These are phyloP conservation scores for Hemisphaericaspora nanyangensis DNA, from an alignment of 805 yeast genomes.

Conservation along the genomic window DNA sequence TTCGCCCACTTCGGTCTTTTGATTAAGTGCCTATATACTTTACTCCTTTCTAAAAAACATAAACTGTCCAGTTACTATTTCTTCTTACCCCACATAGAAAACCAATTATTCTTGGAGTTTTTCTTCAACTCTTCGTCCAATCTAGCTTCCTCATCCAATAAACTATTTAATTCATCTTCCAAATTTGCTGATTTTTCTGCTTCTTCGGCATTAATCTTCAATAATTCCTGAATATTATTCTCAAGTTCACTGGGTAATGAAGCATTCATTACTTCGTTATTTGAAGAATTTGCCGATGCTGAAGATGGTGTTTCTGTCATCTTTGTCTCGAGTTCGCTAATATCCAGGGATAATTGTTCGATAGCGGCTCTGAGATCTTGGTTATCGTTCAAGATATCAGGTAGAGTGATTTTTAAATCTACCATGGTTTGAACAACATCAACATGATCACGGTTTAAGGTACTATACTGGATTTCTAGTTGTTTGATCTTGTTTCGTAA, in stretches of 20 bases:
- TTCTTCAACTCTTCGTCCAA: slow-evolving; percentile 20
- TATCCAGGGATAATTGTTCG: slow-evolving; percentile 20
- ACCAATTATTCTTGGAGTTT: slow-evolving; percentile 22
- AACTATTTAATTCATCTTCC: slow-evolving; percentile 31
- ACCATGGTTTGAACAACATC: slow-evolving; percentile 86
- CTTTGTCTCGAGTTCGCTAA: slow-evolving; percentile 42
- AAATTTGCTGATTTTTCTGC: slow-evolving; percentile 35
- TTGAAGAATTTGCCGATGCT: neutral
- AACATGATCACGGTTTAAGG: slow-evolving; percentile 77
- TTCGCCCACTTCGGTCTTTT: too few relatives aligned
- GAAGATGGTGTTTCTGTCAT: slow-evolving; percentile 3
- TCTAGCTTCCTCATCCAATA: slow-evolving; percentile 23
- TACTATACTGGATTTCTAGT: slow-evolving; percentile 64
- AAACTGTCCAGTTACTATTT: neutral
- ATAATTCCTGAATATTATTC: slow-evolving; percentile 29
- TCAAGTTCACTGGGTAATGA: slow-evolving; percentile 35
- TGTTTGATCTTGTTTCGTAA: slow-evolving; percentile 69
- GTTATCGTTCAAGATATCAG: slow-evolving; percentile 73
- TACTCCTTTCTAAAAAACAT: too few relatives aligned
- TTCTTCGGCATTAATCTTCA: slow-evolving; percentile 33
- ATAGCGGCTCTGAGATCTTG: slow-evolving; percentile 51
- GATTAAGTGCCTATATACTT: too few relatives aligned
- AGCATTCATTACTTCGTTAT: slow-evolving; percentile 1
- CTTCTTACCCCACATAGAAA: slow-evolving; percentile 10
- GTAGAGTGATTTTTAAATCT: slow-evolving; percentile 68